Percentiles rank a stretch among this genome's conserved stretches.
Conservation (phyloP, 2,329 filamentous ascomycete species). For the Alternaria triticimaculans region DNA sequence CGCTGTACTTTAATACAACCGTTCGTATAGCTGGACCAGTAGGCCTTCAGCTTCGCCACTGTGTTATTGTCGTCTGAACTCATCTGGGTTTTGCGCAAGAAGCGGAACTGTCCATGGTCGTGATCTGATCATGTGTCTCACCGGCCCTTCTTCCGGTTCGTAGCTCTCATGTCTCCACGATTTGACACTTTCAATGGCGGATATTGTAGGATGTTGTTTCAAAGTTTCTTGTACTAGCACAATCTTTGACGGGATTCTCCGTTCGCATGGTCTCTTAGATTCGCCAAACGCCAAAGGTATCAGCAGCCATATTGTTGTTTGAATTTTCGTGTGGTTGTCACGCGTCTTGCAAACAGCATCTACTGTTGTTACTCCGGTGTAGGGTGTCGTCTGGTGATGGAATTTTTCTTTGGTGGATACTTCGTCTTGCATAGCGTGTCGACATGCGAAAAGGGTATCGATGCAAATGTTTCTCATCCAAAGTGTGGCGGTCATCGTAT, state of each 20-base stretch:
- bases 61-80: background rate
- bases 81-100: background rate
- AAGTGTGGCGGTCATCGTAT: slow-evolving; percentile 1
- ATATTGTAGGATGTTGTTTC: background rate
- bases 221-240: background rate
- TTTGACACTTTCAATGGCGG: background rate
- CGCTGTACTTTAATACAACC: background rate
- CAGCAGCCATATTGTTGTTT: background rate
- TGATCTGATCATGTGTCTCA: background rate
- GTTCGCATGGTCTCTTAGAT: background rate
- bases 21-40: background rate
- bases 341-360: background rate
- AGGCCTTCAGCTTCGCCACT: background rate
- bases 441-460: background rate
- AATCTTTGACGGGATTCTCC: background rate
- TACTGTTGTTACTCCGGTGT: background rate
- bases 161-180: background rate
- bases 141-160: background rate
- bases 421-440: background rate
- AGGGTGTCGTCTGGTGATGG: background rate
- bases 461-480: background rate
- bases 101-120: background rate
- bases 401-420: background rate
- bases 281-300: background rate
- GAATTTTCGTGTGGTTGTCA: background rate